Evolutionary conservation across 768 basidiomycete genomes (phyloP), one percentile per base, ranked within the genome.

Genomic region (Collybia mongolica): DNA sequence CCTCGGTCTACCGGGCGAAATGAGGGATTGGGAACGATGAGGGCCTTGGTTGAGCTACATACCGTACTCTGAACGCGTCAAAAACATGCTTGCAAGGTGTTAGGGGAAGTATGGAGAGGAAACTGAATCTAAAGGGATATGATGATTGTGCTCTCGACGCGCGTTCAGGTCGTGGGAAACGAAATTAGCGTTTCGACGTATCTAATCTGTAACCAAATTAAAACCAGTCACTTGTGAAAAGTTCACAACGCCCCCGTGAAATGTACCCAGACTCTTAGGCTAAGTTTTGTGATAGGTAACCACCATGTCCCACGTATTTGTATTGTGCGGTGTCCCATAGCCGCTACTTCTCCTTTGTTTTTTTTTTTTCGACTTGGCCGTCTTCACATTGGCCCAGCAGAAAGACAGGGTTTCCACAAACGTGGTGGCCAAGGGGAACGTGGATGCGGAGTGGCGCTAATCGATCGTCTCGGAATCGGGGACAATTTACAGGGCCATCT

Each of bases 41-140:
- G 32, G 19, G 36, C 32, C 32, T 26, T 44, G 66, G 40, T 50
- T 36, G n/a, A n/a, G 24, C 14, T 24, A 53, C 72, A 44, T 57
- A 90, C 92, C 92, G 72, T 93, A 95, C 79, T 94, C 92, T 75
- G 92, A 94, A 77, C 92, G 88, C 73, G 92, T 93, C 71, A 93
- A 80, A 69, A 94, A 94, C 92, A 94, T 94, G 64, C 61, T 70
- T 52, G 54, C 52, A 50, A 43, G 39, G 32, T 48, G 39, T 46
- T 53, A 49, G 29, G 44, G n/a, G 37, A 22, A 26, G 52, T 50
- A 54, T 58, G 50, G 60, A 56, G 58, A 51, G 54, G 45, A 55
- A 52, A 59, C 57, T 44, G 18, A 48, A 55, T 52, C 49, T 54
- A 55, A 56, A 62, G 54, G 53, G 56, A 53, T 38, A 54, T 66